These are phyloP conservation scores for Gomphus bonarii DNA, from an alignment of 1,284 basidiomycete genomes.

Conservation along the genomic window DNA sequence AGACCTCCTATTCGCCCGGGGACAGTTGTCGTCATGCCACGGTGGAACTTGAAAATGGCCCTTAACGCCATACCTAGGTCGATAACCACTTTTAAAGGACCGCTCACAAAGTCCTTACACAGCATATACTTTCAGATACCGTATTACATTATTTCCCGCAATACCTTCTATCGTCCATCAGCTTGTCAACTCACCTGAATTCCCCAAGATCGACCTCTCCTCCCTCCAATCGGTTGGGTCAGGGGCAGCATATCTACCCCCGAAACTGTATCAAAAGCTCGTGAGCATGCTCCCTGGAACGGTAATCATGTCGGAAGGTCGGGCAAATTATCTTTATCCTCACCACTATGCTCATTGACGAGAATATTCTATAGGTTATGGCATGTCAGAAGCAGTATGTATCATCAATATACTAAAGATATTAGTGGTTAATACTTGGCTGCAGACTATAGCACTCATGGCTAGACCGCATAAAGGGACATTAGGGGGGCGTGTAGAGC, in stretches of 20 bases:
- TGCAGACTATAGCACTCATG: conserved; percentile 48
- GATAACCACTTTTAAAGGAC: neutral
- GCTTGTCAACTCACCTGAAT: conserved; percentile 43
- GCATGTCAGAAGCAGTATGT: conserved; percentile 64
- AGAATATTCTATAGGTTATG: conserved; percentile 42
- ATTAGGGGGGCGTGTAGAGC: conserved; percentile 33
- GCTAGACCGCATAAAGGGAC: conserved; percentile 33
- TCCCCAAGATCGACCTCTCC: conserved; percentile 42
- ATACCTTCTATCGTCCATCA: conserved; percentile 62
- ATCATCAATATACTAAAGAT: neutral
- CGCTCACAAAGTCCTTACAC: neutral
- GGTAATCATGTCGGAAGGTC: conserved; percentile 39
- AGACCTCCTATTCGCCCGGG: conserved; percentile 23
- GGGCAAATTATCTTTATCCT: conserved; percentile 9
- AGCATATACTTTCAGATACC: conserved; percentile 30
- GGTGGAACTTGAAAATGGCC: conserved; percentile 45
- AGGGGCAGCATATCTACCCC: conserved; percentile 61
- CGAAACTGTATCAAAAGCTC: conserved; percentile 37
- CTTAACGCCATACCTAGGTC: conserved; percentile 27
- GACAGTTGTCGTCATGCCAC: conserved; percentile 45
- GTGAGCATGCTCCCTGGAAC: conserved; percentile 26
- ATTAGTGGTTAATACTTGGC: neutral
- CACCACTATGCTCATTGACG: neutral
- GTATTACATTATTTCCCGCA: conserved; percentile 36
- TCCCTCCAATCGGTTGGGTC: conserved; percentile 34